These are phyloP conservation scores for Silybum marianum DNA, from an alignment of 129 eudicot species.

Conservation along the genomic window DNA sequence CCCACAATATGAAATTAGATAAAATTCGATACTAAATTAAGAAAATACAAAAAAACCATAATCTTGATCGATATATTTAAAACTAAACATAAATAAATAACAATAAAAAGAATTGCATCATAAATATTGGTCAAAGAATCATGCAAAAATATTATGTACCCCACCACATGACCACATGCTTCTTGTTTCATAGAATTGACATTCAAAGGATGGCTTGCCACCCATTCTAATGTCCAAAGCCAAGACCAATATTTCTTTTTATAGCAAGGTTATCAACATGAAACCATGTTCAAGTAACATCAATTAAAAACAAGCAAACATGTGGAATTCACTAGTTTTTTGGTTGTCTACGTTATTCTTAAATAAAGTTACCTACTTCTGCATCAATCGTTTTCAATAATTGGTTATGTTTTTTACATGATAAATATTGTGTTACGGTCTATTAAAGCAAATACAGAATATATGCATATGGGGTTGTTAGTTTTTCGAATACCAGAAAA, in stretches of 20 bases:
- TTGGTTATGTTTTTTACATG: not conserved
- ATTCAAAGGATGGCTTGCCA: conserved; percentile 12
- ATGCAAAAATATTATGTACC: conserved; percentile 2
- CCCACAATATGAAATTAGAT: not conserved
- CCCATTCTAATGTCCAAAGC: conserved; percentile 1
- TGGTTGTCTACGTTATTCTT: not conserved
- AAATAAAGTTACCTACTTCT: not conserved
- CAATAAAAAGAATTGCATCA: not conserved
- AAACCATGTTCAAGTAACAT: not conserved
- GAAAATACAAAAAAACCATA: not conserved
- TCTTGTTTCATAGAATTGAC: conserved; percentile 23
- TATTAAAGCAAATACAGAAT: not conserved
- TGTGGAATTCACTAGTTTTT: not conserved
- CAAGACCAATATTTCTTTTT: conserved; percentile 9
- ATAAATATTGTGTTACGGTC: not conserved
- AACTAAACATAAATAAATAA: not conserved
- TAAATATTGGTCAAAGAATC: not conserved
- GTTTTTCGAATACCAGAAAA: not conserved
- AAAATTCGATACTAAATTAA: not conserved
- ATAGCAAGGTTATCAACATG: not conserved
- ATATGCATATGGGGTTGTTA: not conserved
- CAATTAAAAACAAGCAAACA: not conserved
- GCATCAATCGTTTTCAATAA: not conserved
- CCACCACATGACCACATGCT: conserved; percentile 25
- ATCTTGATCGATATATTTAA: not conserved